phyloP scores from a whole-genome alignment of 306 rosid species.

The Rubus parviflorus region DNA sequence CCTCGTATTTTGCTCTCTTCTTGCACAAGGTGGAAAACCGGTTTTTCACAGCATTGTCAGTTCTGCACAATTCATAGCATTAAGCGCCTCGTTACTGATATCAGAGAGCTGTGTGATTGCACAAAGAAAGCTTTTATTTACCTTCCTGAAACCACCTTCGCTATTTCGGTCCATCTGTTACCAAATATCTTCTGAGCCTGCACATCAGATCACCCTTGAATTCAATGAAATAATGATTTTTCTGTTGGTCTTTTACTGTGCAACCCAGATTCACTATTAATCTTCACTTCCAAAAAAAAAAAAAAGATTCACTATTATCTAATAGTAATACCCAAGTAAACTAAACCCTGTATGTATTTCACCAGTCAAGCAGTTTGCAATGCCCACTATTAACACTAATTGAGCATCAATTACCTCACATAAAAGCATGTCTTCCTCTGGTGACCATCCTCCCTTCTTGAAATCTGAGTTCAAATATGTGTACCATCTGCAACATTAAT shows the following conservation, averaged over 20 bases:
- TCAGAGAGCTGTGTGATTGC: background rate
- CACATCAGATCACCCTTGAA: conserved; percentile 33
- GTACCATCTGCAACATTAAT: conserved; percentile 74
- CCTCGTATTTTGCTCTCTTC: conserved; percentile 97
- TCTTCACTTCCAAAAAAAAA: too few species aligned
- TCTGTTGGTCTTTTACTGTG: background rate
- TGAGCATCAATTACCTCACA: conserved; percentile 69
- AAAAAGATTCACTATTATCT: too few species aligned
- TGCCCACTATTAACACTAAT: too few species aligned
- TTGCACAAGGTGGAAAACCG: conserved; percentile 95
- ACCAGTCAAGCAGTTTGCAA: too few species aligned
- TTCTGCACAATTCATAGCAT: conserved; percentile 49
- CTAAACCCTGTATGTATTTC: too few species aligned
- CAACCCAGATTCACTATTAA: background rate
- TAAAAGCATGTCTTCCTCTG: conserved; percentile 92
- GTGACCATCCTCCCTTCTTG: conserved; percentile 99
- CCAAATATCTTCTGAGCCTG: conserved; percentile 98
- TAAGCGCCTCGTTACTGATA: background rate
- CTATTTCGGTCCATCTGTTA: conserved; percentile 98
- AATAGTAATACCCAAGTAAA: too few species aligned
- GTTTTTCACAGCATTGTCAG: conserved; percentile 99
- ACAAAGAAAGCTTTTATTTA: conserved; percentile 32
- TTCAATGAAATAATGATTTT: conserved; percentile 3
- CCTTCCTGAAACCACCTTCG: conserved; percentile 99
- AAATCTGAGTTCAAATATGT: conserved; percentile 97